Evolutionary conservation across 352 stramenopile genomes (phyloP).

Genomic region (Achlya hypogyna): DNA sequence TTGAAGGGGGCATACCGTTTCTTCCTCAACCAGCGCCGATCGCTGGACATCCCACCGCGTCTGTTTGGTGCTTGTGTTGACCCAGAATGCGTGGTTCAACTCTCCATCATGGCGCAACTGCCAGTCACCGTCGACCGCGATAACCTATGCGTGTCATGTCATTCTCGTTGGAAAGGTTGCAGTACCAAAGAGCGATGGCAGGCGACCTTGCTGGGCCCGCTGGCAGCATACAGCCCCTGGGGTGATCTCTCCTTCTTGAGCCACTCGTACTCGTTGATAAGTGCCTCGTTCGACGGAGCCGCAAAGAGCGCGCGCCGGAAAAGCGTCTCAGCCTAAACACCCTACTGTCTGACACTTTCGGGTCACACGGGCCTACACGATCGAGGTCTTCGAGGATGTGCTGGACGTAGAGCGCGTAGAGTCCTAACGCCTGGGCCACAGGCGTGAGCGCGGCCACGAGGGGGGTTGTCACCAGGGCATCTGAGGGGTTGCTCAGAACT

Average conservation of each 20-base stretch:
- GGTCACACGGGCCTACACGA: slow-evolving; percentile 26
- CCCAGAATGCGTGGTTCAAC: too few species aligned
- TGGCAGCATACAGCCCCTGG: slow-evolving; percentile 35
- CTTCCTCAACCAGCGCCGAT: too few species aligned
- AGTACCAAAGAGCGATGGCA: slow-evolving; percentile 9
- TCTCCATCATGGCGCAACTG: too few species aligned
- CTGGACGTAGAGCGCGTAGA: slow-evolving; percentile 55
- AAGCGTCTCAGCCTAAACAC: slow-evolving; percentile 39
- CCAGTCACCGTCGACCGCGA: too few species aligned
- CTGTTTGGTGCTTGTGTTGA: too few species aligned
- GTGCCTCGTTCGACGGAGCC: slow-evolving; percentile 34
- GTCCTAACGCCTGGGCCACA: slow-evolving; percentile 38
- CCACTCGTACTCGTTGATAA: slow-evolving; percentile 53
- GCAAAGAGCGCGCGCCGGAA: slow-evolving; percentile 55
- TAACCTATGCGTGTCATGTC: too few species aligned
- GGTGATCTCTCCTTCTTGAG: slow-evolving; percentile 44
- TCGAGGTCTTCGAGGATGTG: slow-evolving; percentile 48
- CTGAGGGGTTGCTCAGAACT: slow-evolving; percentile 43
- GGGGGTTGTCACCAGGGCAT: slow-evolving; percentile 32
- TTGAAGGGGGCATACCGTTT: too few species aligned
- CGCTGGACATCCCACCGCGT: too few species aligned
- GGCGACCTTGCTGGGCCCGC: slow-evolving; percentile 42
- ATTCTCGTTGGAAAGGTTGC: too few species aligned
- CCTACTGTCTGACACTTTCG: not conserved
- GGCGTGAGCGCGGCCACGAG: too few species aligned